These are phyloP conservation scores for Isabelozyma rhagii DNA, from an alignment of 805 yeast genomes.

Conservation along the genomic window DNA sequence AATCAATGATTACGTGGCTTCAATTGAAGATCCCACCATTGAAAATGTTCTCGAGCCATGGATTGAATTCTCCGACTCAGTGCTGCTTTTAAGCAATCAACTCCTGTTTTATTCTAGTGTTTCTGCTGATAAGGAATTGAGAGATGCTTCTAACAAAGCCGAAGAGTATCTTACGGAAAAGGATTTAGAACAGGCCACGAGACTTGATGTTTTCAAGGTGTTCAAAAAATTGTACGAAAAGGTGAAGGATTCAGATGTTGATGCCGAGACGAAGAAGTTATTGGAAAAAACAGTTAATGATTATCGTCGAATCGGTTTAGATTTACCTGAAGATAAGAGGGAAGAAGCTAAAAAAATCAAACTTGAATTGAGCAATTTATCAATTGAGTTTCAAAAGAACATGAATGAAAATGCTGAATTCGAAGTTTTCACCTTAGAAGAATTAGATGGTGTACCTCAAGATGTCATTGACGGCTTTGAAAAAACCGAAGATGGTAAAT, in stretches of 20 bases:
- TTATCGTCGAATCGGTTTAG: constrained; percentile 69
- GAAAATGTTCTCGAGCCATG: constrained; percentile 54
- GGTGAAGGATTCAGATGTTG: constrained; percentile 26
- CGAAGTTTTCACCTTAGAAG: constrained; percentile 56
- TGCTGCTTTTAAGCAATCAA: constrained; percentile 44
- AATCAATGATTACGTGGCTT: constrained; percentile 54
- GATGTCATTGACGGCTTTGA: constrained; percentile 59
- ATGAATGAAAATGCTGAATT: constrained; percentile 68
- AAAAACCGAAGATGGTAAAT: constrained; percentile 34
- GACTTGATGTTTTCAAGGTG: constrained; percentile 62
- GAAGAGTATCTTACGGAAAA: constrained; percentile 55
- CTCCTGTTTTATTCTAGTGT: constrained; percentile 73
- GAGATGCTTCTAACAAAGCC: constrained; percentile 69
- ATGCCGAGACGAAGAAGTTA: constrained; percentile 55
- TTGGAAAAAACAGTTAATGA: constrained; percentile 55
- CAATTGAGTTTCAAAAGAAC: constrained; percentile 59
- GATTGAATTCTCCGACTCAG: constrained; percentile 49
- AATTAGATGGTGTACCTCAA: constrained; percentile 72
- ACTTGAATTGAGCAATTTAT: constrained; percentile 55
- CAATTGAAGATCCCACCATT: constrained; percentile 47
- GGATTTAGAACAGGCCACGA: constrained; percentile 59
- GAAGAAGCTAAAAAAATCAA: constrained; percentile 55
- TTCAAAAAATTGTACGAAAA: constrained; percentile 51
- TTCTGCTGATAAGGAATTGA: constrained; percentile 56
- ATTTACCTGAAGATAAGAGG: constrained; percentile 52